A percentile compares a stretch with the other conserved stretches of the same genome.
phyloP scores from a whole-genome alignment of 1,284 basidiomycete species.

The Macrocystidia cucumis region DNA sequence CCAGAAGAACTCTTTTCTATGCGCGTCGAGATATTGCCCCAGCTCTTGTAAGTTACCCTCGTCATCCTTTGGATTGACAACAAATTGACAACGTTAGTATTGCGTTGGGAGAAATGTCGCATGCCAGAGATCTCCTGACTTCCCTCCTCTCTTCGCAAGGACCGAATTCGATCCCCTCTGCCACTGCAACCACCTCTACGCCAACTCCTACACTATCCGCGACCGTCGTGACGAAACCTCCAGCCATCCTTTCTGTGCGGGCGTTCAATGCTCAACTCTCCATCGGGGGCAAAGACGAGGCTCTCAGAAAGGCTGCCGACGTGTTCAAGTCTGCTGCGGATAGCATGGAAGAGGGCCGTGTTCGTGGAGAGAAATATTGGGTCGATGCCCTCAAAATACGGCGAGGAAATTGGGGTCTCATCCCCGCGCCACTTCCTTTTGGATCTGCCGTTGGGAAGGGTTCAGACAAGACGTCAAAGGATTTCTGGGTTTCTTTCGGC shows the following conservation, averaged over 20 bases:
- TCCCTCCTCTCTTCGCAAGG: slow-evolving; percentile 37
- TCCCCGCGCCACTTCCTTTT: slow-evolving; percentile 66
- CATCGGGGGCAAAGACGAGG: slow-evolving; percentile 71
- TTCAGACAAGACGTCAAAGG: slow-evolving; percentile 68
- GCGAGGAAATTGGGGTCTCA: slow-evolving; percentile 66
- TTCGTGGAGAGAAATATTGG: slow-evolving; percentile 68
- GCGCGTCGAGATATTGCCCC: slow-evolving; percentile 60
- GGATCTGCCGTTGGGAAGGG: slow-evolving; percentile 64
- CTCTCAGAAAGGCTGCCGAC: slow-evolving; percentile 60
- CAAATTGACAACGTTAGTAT: slow-evolving; percentile 33
- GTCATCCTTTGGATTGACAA: background rate
- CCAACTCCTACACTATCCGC: slow-evolving; percentile 39
- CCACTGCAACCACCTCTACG: slow-evolving; percentile 17
- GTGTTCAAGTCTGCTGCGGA: slow-evolving; percentile 64
- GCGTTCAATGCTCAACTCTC: slow-evolving; percentile 69
- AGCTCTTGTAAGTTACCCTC: slow-evolving; percentile 51
- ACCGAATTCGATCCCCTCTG: slow-evolving; percentile 14
- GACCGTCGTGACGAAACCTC: slow-evolving; percentile 55
- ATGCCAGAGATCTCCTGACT: slow-evolving; percentile 61
- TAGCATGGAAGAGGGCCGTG: slow-evolving; percentile 54
- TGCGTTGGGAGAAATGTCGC: slow-evolving; percentile 70
- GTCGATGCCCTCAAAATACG: slow-evolving; percentile 68
- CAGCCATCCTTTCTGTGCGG: slow-evolving; percentile 58
- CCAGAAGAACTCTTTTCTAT: slow-evolving; percentile 68
- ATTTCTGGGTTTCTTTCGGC: slow-evolving; percentile 71